Evolutionary conservation across 306 rosid genomes (phyloP).

Genomic region (Trifolium repens): DNA sequence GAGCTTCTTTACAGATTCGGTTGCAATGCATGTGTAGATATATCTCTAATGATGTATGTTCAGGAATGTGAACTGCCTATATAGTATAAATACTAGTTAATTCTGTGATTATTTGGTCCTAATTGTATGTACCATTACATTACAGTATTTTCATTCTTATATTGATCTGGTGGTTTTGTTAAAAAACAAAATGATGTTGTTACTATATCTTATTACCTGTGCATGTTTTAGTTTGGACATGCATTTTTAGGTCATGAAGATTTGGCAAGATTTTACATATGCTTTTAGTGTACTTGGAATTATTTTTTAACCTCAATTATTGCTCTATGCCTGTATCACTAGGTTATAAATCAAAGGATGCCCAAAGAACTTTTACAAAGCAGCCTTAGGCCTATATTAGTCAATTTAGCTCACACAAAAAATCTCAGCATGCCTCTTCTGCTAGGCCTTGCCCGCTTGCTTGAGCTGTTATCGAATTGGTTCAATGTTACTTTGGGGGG

Average conservation of each 20-base stretch:
- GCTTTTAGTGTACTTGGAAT: slow-evolving; percentile 27
- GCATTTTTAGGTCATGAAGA: slow-evolving; percentile 27
- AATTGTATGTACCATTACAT: slow-evolving; percentile 27
- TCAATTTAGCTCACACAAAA: slow-evolving; percentile 94
- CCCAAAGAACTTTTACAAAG: slow-evolving; percentile 96
- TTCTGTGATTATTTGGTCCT: slow-evolving; percentile 32
- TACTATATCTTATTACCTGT: slow-evolving; percentile 13
- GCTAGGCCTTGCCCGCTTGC: slow-evolving; percentile 96
- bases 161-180: slow-evolving; percentile 28
- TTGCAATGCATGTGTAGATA: slow-evolving; percentile 21
- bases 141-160: slow-evolving; percentile 24
- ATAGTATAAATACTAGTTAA: slow-evolving; percentile 19
- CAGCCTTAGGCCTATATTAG: slow-evolving; percentile 98
- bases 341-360: slow-evolving; percentile 98
- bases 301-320: slow-evolving; percentile 25
- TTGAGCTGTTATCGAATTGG: slow-evolving; percentile 96
- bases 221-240: slow-evolving; percentile 13
- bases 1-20: slow-evolving; percentile 33
- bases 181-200: slow-evolving; percentile 21
- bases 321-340: slow-evolving; percentile 37
- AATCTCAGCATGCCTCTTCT: slow-evolving; percentile 98
- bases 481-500: slow-evolving; percentile 97
- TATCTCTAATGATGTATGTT: slow-evolving; percentile 27
- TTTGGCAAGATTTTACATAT: slow-evolving; percentile 15
- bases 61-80: slow-evolving; percentile 15